Conservation (phyloP, 371 early-diverging fungal species). For the Umbelopsis sp. region DNA sequence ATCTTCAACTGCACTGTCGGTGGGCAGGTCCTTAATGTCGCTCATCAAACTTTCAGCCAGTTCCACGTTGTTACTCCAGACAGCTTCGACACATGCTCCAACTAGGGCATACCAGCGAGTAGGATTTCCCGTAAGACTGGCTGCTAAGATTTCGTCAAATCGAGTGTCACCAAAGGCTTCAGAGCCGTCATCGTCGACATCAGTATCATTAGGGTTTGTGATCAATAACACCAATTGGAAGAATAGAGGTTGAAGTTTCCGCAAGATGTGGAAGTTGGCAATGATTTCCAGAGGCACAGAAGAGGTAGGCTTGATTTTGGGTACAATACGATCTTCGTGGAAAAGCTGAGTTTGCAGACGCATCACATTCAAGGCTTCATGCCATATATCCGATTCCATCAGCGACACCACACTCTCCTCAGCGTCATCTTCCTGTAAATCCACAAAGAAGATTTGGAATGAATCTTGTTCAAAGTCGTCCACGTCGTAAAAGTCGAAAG, state of each 20-base stretch:
- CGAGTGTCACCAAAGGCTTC: background rate
- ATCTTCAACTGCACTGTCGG: background rate
- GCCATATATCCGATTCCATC: background rate
- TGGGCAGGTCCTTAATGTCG: conserved; percentile 1
- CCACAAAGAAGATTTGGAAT: conserved; percentile 4
- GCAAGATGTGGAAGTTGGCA: conserved; percentile 1
- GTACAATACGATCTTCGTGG: background rate
- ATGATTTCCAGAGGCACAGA: conserved; percentile 2
- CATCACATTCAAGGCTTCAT: conserved; percentile 7
- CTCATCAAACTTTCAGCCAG: conserved; percentile 27
- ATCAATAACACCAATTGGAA: background rate
- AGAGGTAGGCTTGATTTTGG: conserved; percentile 10
- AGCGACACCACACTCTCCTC: conserved; percentile 62
- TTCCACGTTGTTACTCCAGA: conserved; percentile 36
- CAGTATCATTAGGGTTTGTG: conserved; percentile 25
- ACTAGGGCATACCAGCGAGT: conserved; percentile 43
- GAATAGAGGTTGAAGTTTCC: conserved; percentile 14
- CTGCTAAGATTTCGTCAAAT: conserved; percentile 38
- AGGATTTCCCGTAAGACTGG: conserved; percentile 28
- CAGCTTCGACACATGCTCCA: conserved; percentile 35
- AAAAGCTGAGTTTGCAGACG: conserved; percentile 9
- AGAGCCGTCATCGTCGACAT: conserved; percentile 31
- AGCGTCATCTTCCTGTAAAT: conserved; percentile 31
- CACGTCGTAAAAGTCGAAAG: conserved; percentile 36
- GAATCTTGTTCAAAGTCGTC: conserved; percentile 21